Evolutionary conservation across 805 yeast genomes (phyloP), one percentile per base, ranked within the genome.

Genomic region (Saccharomycopsis capsularis): DNA sequence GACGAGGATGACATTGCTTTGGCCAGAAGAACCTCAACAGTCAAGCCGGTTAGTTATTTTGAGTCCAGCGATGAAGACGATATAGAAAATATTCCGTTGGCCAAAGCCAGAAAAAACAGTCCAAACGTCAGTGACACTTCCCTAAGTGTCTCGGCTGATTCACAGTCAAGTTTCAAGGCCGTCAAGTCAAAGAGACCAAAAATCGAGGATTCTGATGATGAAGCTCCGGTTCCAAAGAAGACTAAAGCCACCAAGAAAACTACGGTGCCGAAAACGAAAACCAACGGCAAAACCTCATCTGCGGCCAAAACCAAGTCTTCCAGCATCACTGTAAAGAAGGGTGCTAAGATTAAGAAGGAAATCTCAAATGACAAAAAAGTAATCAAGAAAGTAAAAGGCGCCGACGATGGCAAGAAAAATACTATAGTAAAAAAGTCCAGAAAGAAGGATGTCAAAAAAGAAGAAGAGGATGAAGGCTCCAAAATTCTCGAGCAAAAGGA

Each of bases 1-100:
- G 62, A 61, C 3, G 70, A 66, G n/a, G 67, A 63, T 40, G 68
- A 63, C 38, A 49, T 64, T 16, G 63, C 49, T n/a, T 42, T 44
- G 40, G 41, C 48, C 11, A 25, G 50, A 15, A 52, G 51, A 34
- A 50, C 19, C 13, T 18, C 53, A 55, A 42, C 54, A 36, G 46
- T 53, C 47, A n/a, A n/a, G n/a, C n/a, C n/a, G n/a, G n/a, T n/a
- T n/a, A 42, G 46, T 44, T 42, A 57, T 46, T 45, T 47, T 25
- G 55, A 47, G 21, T 42, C 39, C 9, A 46, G 48, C 27, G 46
- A 43, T 21, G 51, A 55, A 7, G 55, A 48, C 15, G n/a, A n/a
- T n/a, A n/a, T n/a, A n/a, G n/a, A n/a, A n/a, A n/a, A n/a, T n/a
- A 37, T 52, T 18, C 53, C 55, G 13, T 32, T 52, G 43, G 11